Evolutionary conservation across 2,329 filamentous ascomycete species (phyloP).

Genomic region (Phialophora tarda): DNA sequence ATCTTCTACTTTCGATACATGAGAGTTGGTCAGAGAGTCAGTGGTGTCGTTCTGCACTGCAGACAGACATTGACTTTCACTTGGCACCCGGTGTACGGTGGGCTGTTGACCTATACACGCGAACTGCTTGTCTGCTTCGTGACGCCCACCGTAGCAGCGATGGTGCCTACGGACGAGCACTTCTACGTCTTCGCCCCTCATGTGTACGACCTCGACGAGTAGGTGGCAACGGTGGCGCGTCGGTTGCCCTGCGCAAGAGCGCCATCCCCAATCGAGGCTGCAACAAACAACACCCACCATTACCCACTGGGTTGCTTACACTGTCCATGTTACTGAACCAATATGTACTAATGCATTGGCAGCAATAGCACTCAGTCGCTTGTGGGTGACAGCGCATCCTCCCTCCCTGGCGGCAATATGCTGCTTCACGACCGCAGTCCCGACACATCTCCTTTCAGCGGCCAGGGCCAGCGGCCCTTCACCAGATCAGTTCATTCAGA

Average conservation of each 20-base stretch:
- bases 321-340: constrained; percentile 1
- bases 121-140: not conserved
- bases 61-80: constrained; percentile 5
- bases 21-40: not conserved
- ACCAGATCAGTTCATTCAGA: constrained; percentile 68
- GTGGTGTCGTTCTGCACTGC: not conserved
- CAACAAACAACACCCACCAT: constrained; percentile 11
- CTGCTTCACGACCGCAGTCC: constrained; percentile 37
- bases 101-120: not conserved
- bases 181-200: constrained; percentile 2
- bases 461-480: constrained; percentile 78
- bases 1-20: constrained; percentile 5
- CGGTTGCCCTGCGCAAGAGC: constrained; percentile 9
- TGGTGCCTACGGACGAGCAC: not conserved
- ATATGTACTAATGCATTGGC: constrained; percentile 5
- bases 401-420: constrained; percentile 28
- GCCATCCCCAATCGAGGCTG: constrained; percentile 15
- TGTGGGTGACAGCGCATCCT: constrained; percentile 7
- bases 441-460: constrained; percentile 54
- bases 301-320: not conserved
- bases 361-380: constrained; percentile 5
- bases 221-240: not conserved
- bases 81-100: constrained; percentile 13
- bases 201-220: not conserved
- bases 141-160: constrained; percentile 8